Conservation (phyloP, 2,329 filamentous ascomycete genomes). For the Cladorrhinum sp. region DNA sequence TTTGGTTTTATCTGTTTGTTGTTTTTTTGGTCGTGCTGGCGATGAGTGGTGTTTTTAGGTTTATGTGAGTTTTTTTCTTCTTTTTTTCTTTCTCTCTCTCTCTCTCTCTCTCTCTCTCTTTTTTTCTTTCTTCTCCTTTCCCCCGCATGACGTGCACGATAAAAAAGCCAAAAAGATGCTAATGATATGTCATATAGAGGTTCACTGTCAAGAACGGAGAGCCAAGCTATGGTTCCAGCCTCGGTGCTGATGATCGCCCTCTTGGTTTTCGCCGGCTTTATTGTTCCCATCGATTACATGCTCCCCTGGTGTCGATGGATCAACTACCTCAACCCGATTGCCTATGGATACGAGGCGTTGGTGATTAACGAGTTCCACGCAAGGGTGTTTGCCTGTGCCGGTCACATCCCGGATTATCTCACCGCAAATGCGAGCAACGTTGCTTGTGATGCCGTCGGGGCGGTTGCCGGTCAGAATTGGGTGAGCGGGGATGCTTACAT, state of each 20-base stretch:
- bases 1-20: slow-evolving; percentile 53
- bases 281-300: slow-evolving; percentile 42
- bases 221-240: slow-evolving; percentile 52
- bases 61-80: too few relatives aligned
- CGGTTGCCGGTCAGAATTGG: slow-evolving; percentile 39
- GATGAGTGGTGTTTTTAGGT: slow-evolving; percentile 47
- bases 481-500: slow-evolving; percentile 48
- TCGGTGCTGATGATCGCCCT: slow-evolving; percentile 51
- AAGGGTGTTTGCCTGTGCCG: too few relatives aligned
- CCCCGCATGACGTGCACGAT: too few relatives aligned
- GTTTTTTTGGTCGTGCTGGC: slow-evolving; percentile 45
- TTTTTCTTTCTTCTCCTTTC: too few relatives aligned
- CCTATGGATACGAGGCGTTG: slow-evolving; percentile 48
- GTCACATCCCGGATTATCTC: too few relatives aligned
- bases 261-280: slow-evolving; percentile 54
- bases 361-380: too few relatives aligned
- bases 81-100: too few relatives aligned
- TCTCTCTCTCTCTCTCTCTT: too few relatives aligned
- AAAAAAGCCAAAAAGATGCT: too few relatives aligned
- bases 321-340: slow-evolving; percentile 48
- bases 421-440: slow-evolving; percentile 24
- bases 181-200: too few relatives aligned
- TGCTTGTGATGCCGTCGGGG: slow-evolving; percentile 34
- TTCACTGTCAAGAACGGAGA: slow-evolving; percentile 49
- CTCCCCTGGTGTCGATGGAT: slow-evolving; percentile 50